Evolutionary conservation across 345 rosid genomes (phyloP).

Genomic region (Ceriops zippeliana): DNA sequence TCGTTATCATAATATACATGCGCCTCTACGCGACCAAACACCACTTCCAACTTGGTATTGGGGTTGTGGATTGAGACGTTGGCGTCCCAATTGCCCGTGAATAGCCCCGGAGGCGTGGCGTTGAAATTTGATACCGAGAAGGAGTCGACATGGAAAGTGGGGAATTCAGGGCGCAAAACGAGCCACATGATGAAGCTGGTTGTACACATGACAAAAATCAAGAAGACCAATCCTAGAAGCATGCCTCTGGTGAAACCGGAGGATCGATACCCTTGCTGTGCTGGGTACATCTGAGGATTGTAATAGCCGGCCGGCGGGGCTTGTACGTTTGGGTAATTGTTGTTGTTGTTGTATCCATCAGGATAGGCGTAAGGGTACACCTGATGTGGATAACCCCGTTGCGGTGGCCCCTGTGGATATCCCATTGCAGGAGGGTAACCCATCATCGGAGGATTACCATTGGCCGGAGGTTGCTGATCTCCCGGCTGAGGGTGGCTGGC

Average conservation of each 20-base stretch:
- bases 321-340: slow-evolving; percentile 21
- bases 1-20: slow-evolving; percentile 40
- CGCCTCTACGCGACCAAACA: slow-evolving; percentile 51
- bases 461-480: neutral
- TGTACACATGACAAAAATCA: slow-evolving; percentile 31
- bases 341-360: slow-evolving; percentile 7
- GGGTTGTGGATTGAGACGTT: slow-evolving; percentile 61
- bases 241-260: slow-evolving; percentile 38
- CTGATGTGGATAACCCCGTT: slow-evolving; percentile 3
- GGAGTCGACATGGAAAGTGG: slow-evolving; percentile 43
- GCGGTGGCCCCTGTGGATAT: slow-evolving; percentile 20
- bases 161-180: slow-evolving; percentile 51
- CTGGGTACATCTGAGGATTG: slow-evolving; percentile 19
- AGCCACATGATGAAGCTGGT: slow-evolving; percentile 52
- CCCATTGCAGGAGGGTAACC: slow-evolving; percentile 36
- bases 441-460: slow-evolving; percentile 20
- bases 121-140: slow-evolving; percentile 49
- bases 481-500: neutral
- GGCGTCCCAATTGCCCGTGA: slow-evolving; percentile 38
- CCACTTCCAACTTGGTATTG: slow-evolving; percentile 51
- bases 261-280: slow-evolving; percentile 12
- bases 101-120: slow-evolving; percentile 24
- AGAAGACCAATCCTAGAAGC: slow-evolving; percentile 29
- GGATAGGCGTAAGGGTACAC: slow-evolving; percentile 7
- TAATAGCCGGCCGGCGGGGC: slow-evolving; percentile 47